These are phyloP conservation scores for Isatis lusitanica DNA, from an alignment of 441 rosid species.

Conservation along the genomic window DNA sequence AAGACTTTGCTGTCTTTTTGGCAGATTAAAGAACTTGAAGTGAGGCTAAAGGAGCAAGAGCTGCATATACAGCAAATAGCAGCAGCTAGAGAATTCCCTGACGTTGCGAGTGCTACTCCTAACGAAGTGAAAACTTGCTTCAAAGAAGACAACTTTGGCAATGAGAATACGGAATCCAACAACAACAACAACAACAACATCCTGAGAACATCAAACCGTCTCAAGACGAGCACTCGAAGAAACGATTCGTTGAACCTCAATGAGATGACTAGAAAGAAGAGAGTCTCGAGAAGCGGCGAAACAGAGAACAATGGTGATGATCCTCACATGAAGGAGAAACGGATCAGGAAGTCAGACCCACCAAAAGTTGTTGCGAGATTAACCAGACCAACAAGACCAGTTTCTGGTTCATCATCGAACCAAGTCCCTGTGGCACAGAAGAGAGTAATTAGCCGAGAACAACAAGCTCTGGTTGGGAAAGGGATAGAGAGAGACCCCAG, in stretches of 20 bases:
- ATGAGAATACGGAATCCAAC: slow-evolving; percentile 50
- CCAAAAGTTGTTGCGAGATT: slow-evolving; percentile 49
- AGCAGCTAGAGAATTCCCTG: slow-evolving; percentile 40
- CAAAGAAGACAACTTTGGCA: slow-evolving; percentile 49
- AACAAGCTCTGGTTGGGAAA: slow-evolving; percentile 43
- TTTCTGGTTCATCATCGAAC: slow-evolving; percentile 23
- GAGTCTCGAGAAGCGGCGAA: slow-evolving; percentile 72
- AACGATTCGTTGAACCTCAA: slow-evolving; percentile 34
- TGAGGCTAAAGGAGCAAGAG: slow-evolving; percentile 69
- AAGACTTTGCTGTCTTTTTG: background rate
- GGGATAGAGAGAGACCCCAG: slow-evolving; percentile 56
- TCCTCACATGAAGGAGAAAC: slow-evolving; percentile 47
- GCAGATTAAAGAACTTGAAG: slow-evolving; percentile 84
- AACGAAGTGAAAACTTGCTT: slow-evolving; percentile 43
- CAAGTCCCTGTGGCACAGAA: slow-evolving; percentile 45
- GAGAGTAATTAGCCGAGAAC: slow-evolving; percentile 49
- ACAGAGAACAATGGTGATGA: slow-evolving; percentile 55
- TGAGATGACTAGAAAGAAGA: slow-evolving; percentile 56
- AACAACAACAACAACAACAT: slow-evolving; percentile 46
- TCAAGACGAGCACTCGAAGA: slow-evolving; percentile 39
- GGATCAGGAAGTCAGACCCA: slow-evolving; percentile 78
- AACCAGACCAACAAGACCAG: slow-evolving; percentile 53
- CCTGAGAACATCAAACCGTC: slow-evolving; percentile 64
- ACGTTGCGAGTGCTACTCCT: slow-evolving; percentile 46
- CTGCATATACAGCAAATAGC: slow-evolving; percentile 44